Evolutionary conservation across 345 rosid species (phyloP).

Genomic region (Moricandia arvensis): DNA sequence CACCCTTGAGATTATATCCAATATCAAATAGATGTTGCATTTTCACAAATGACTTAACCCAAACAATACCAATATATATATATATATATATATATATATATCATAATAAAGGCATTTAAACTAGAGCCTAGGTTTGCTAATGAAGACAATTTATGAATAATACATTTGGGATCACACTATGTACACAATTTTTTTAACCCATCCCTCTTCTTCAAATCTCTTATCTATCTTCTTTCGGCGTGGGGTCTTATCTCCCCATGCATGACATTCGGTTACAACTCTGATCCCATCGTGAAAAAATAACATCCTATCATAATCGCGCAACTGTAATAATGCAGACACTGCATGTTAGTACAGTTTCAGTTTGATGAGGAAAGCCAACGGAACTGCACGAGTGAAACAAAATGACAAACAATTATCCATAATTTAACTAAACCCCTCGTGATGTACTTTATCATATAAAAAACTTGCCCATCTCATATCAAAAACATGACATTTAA

Average conservation of each 20-base stretch:
- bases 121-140: background rate
- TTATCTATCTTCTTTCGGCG: slow-evolving; percentile 48
- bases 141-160: slow-evolving; percentile 19
- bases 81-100: too few species aligned
- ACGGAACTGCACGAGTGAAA: slow-evolving; percentile 43
- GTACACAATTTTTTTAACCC: slow-evolving; percentile 44
- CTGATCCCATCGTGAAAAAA: slow-evolving; percentile 7
- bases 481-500: slow-evolving; percentile 49
- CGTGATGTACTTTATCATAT: slow-evolving; percentile 19
- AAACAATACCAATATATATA: too few species aligned
- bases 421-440: slow-evolving; percentile 19
- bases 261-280: background rate
- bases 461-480: slow-evolving; percentile 28
- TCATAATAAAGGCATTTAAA: background rate
- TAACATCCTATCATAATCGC: slow-evolving; percentile 5
- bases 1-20: background rate
- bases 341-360: slow-evolving; percentile 59
- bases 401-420: slow-evolving; percentile 22
- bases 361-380: slow-evolving; percentile 30
- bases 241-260: slow-evolving; percentile 50
- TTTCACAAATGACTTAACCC: background rate
- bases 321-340: slow-evolving; percentile 16
- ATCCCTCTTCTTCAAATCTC: slow-evolving; percentile 50
- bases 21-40: background rate
- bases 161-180: slow-evolving; percentile 54